A percentile compares a stretch with the other conserved stretches of the same genome.
Evolutionary conservation across 164 flowering plant species (phyloP).

Genomic region (Paratinospora sagittata): DNA sequence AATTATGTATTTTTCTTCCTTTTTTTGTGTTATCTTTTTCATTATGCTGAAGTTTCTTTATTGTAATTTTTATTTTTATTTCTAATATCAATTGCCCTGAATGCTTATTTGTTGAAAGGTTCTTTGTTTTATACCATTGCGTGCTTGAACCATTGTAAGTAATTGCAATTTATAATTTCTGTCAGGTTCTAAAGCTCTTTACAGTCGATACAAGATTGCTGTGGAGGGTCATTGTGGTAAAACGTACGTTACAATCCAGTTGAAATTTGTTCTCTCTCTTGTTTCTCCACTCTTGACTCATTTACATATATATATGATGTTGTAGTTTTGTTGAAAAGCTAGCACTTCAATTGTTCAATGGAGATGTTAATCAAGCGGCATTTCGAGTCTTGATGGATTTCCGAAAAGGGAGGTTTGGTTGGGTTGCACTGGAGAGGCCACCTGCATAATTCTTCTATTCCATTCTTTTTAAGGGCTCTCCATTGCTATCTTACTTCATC

Average conservation of each 20-base stretch:
- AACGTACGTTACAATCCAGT: slow-evolving; percentile 40
- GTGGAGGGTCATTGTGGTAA: slow-evolving; percentile 63
- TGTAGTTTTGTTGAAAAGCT: slow-evolving; percentile 81
- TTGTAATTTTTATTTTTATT: too few relatives aligned
- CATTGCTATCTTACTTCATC: not conserved
- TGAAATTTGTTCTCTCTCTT: not conserved
- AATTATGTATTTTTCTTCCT: too few relatives aligned
- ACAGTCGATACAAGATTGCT: slow-evolving; percentile 65
- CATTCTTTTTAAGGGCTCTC: not conserved
- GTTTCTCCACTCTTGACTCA: slow-evolving; percentile 5
- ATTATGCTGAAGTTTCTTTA: too few relatives aligned
- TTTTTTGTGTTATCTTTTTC: too few relatives aligned
- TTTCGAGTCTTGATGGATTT: slow-evolving; percentile 82
- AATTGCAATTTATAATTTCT: too few relatives aligned
- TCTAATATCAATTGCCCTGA: too few relatives aligned
- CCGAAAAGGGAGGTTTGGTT: slow-evolving; percentile 91
- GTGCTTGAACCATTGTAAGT: too few relatives aligned
- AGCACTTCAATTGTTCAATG: slow-evolving; percentile 67
- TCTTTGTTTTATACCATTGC: not conserved
- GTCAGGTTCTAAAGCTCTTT: slow-evolving; percentile 56
- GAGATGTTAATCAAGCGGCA: slow-evolving; percentile 80
- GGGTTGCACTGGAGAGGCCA: slow-evolving; percentile 87
- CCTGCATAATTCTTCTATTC: slow-evolving; percentile 29
- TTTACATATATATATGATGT: not conserved
- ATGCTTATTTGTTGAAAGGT: not conserved